phyloP scores from a whole-genome alignment of 208 protist species.

The Strigomonas galati region DNA sequence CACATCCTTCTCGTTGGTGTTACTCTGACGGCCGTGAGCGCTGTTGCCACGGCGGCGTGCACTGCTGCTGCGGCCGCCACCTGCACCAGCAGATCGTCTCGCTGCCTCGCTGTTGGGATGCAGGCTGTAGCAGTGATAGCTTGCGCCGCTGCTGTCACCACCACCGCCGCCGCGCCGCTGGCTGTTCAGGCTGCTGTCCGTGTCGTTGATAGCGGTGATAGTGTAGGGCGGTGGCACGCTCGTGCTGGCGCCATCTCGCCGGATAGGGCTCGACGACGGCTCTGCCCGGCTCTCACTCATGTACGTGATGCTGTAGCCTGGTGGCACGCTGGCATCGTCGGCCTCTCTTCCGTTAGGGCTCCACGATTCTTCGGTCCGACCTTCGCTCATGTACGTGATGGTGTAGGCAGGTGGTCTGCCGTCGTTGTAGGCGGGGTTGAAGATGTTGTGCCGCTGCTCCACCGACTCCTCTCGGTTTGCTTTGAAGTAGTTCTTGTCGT shows the following conservation, averaged over 20 bases:
- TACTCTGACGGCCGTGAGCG: no score
- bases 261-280: no score
- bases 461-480: background rate
- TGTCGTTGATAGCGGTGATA: background rate
- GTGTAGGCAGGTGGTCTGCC: background rate
- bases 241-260: background rate
- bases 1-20: no score
- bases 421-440: background rate
- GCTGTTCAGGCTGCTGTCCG: background rate
- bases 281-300: no score
- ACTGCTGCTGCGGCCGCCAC: no score
- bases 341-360: background rate
- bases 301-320: no score
- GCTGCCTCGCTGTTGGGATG: background rate
- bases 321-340: no score
- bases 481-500: background rate
- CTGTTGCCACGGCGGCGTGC: no score
- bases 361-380: background rate
- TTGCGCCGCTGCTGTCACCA: no score
- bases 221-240: background rate
- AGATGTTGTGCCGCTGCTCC: background rate
- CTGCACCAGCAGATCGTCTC: no score
- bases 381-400: slow-evolving; percentile 1
- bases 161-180: no score
- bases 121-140: background rate